These are phyloP conservation scores for Cladosporium halotolerans DNA, from an alignment of 2,329 filamentous ascomycete genomes.

Conservation along the genomic window DNA sequence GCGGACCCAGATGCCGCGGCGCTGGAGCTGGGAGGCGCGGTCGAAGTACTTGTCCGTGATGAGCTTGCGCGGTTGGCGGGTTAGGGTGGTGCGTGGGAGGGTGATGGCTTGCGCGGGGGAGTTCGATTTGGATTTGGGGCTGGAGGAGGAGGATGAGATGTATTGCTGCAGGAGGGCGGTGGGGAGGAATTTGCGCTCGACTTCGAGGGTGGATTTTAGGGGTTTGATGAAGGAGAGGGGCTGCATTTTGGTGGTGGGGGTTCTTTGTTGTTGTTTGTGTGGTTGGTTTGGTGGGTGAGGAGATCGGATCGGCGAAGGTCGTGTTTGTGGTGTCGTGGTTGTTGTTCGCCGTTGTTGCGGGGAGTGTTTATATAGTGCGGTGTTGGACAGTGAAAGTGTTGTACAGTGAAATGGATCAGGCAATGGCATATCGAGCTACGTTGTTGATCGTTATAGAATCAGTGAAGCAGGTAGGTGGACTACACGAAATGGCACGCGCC, in stretches of 20 bases:
- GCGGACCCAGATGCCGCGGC: slow-evolving; percentile 16
- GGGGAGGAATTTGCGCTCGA: slow-evolving; percentile 19
- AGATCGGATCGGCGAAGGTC: background rate
- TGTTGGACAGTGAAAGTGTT: too few species aligned
- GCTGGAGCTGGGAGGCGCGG: slow-evolving; percentile 5
- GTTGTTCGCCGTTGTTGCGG: too few species aligned
- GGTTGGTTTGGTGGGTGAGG: background rate
- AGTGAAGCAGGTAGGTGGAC: too few species aligned
- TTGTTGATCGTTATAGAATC: too few species aligned
- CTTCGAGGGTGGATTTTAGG: slow-evolving; percentile 13
- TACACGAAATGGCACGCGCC: too few species aligned
- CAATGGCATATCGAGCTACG: too few species aligned
- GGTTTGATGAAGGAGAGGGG: background rate
- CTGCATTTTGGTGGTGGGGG: background rate
- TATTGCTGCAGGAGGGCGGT: slow-evolving; percentile 2
- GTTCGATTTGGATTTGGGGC: background rate
- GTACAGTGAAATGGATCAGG: too few species aligned
- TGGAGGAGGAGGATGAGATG: background rate
- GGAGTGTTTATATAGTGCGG: too few species aligned
- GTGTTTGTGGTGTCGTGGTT: background rate
- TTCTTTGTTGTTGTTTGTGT: background rate
- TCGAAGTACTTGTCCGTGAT: slow-evolving; percentile 19
- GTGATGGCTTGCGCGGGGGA: background rate
- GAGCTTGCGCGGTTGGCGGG: slow-evolving; percentile 4
- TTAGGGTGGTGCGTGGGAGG: background rate